Evolutionary conservation across 176 grass and related monocot species (phyloP).

Genomic region (Musa troglodytarum): DNA sequence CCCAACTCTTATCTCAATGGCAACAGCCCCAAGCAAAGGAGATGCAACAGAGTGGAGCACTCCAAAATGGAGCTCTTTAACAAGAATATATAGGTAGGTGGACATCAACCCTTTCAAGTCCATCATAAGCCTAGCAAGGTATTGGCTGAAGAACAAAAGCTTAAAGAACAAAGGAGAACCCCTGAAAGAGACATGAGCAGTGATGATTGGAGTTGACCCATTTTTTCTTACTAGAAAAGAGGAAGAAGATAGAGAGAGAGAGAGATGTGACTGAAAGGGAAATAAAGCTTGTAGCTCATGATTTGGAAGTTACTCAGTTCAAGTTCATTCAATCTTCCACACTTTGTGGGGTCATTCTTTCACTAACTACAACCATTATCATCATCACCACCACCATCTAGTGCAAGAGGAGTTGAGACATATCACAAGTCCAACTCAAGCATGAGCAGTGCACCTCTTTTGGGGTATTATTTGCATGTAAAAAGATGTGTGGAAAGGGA

Average conservation of each 20-base stretch:
- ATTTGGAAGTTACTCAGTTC: neutral
- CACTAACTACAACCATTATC: no score
- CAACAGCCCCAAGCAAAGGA: neutral
- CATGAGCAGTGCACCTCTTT: neutral
- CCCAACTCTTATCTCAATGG: neutral
- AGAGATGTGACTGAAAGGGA: neutral
- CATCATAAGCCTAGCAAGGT: no score
- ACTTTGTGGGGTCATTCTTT: neutral
- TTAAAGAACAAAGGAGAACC: neutral
- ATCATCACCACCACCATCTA: no score
- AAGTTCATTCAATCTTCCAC: neutral
- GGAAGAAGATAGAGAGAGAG: neutral
- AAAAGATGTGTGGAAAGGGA: constrained; percentile 1
- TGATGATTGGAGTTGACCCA: neutral
- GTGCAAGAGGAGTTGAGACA: neutral
- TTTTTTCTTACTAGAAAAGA: neutral
- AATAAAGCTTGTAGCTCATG: neutral
- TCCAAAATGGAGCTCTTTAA: neutral
- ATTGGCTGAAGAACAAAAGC: no score
- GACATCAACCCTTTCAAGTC: no score
- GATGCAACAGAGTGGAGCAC: neutral
- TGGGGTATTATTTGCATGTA: neutral
- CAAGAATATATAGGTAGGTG: neutral
- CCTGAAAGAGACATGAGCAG: neutral
- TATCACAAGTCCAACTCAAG: neutral